These are phyloP conservation scores for Pythium myriotylum DNA, from an alignment of 352 stramenopile species.

Conservation along the genomic window DNA sequence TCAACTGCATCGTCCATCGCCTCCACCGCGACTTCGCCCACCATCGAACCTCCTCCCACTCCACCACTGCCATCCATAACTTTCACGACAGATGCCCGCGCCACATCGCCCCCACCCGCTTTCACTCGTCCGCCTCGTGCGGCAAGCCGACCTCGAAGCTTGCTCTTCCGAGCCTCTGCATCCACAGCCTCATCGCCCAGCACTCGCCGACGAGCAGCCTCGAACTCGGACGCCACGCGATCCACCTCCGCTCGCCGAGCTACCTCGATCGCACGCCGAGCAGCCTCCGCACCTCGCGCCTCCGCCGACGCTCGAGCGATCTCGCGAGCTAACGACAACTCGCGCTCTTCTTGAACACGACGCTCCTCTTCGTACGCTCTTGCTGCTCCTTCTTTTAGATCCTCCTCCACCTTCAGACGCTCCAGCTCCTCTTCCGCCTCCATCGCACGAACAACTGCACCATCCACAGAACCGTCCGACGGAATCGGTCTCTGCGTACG, in stretches of 20 bases:
- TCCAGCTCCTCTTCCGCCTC: constrained; percentile 14
- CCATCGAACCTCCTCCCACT: too few species aligned
- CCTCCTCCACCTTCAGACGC: constrained; percentile 15
- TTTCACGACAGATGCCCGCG: too few species aligned
- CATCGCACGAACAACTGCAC: neutral
- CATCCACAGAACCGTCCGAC: neutral
- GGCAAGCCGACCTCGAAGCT: constrained; percentile 20
- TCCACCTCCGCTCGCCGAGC: constrained; percentile 31
- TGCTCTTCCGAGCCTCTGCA: neutral
- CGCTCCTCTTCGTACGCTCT: constrained; percentile 24
- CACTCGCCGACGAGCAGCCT: constrained; percentile 1
- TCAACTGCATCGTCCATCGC: constrained; percentile 14
- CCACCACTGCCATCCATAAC: too few species aligned
- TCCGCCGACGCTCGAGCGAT: constrained; percentile 18
- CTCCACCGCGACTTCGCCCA: too few species aligned
- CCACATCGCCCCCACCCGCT: too few species aligned
- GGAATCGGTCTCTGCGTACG: constrained; percentile 26
- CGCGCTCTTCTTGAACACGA: constrained; percentile 17
- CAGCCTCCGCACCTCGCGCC: constrained; percentile 21
- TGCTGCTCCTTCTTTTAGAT: constrained; percentile 18
- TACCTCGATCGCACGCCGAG: constrained; percentile 24
- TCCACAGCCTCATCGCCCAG: constrained; percentile 6
- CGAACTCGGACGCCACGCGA: constrained; percentile 31
- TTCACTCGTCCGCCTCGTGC: too few species aligned
- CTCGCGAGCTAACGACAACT: constrained; percentile 15